Percentiles rank a stretch among this genome's conserved stretches.
Conservation (phyloP, 345 rosid genomes). For the Draba incana region DNA sequence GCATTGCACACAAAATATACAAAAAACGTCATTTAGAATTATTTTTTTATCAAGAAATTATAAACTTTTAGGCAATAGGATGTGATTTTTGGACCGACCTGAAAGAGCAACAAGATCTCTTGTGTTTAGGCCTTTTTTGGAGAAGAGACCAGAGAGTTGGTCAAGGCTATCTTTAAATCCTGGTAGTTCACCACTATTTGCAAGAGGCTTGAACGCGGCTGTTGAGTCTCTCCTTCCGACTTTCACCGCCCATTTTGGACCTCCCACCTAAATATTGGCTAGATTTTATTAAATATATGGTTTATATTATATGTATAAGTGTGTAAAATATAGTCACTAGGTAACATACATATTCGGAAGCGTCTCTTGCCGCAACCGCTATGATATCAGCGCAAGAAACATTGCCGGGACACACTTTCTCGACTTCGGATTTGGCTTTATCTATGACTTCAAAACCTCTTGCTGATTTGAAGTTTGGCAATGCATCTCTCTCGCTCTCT, state of each 20-base stretch:
- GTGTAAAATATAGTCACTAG: not conserved
- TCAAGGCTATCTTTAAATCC: constrained; percentile 25
- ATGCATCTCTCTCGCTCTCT: constrained; percentile 30
- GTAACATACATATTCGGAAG: constrained; percentile 46
- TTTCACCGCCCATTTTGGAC: constrained; percentile 50
- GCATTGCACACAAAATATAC: not conserved
- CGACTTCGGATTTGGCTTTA: constrained; percentile 45
- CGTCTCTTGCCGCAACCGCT: constrained; percentile 48
- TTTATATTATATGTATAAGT: not conserved
- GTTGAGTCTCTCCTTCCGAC: constrained; percentile 52
- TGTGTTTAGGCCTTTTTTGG: constrained; percentile 40
- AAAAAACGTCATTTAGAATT: not conserved
- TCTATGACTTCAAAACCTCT: constrained; percentile 50
- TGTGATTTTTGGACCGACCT: constrained; percentile 13
- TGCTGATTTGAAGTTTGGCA: constrained; percentile 28
- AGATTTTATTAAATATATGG: not conserved
- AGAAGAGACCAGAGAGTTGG: constrained; percentile 27
- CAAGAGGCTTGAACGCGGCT: constrained; percentile 35
- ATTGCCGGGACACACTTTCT: constrained; percentile 44
- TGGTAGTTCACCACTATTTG: constrained; percentile 31
- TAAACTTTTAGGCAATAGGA: not conserved
- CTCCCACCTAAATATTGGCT: constrained; percentile 43
- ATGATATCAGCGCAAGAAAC: constrained; percentile 54
- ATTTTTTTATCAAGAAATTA: too few species aligned
- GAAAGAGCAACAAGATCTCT: constrained; percentile 46